phyloP scores from a whole-genome alignment of 805 yeast genomes.

The Helenozyma rhizophorensis region DNA sequence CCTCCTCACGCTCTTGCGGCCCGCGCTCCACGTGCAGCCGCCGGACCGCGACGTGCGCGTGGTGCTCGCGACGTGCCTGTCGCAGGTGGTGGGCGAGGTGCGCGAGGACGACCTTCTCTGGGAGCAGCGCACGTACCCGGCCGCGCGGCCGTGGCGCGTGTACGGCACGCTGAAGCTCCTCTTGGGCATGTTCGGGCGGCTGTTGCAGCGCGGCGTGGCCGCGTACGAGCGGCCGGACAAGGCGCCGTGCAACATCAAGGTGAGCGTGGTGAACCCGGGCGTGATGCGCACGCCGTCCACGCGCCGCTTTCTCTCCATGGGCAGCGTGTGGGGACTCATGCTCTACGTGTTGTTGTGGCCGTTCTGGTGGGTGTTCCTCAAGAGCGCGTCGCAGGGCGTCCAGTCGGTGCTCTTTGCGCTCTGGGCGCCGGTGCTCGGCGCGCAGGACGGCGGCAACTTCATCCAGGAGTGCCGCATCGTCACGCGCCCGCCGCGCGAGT shows the following conservation, averaged over 20 bases:
- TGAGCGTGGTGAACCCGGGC: constrained; percentile 87
- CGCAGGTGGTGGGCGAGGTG: constrained; percentile 69
- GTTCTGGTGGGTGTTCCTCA: constrained; percentile 74
- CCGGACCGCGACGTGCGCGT: constrained; percentile 92
- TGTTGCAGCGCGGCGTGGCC: constrained; percentile 64
- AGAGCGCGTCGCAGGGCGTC: constrained; percentile 72
- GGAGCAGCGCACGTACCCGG: constrained; percentile 55
- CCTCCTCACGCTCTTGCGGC: constrained; percentile 72
- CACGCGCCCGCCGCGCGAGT: constrained; percentile 57
- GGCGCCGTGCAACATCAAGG: constrained; percentile 63
- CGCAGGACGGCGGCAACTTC: constrained; percentile 60
- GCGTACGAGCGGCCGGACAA: constrained; percentile 64
- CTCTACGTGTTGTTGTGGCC: constrained; percentile 70
- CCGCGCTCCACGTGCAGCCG: constrained; percentile 83
- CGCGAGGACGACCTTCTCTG: constrained; percentile 63
- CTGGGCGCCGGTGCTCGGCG: constrained; percentile 65
- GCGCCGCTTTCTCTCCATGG: constrained; percentile 72
- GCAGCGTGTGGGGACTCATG: constrained; percentile 60
- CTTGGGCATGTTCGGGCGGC: constrained; percentile 70
- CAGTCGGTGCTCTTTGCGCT: constrained; percentile 70
- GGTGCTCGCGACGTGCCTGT: constrained; percentile 69
- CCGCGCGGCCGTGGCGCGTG: constrained; percentile 62
- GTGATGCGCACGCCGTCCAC: constrained; percentile 84
- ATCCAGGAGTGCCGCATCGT: constrained; percentile 68
- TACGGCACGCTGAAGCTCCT: constrained; percentile 81